phyloP scores from a whole-genome alignment of 1,139 yeast genomes.

The Protomyces gravidus region DNA sequence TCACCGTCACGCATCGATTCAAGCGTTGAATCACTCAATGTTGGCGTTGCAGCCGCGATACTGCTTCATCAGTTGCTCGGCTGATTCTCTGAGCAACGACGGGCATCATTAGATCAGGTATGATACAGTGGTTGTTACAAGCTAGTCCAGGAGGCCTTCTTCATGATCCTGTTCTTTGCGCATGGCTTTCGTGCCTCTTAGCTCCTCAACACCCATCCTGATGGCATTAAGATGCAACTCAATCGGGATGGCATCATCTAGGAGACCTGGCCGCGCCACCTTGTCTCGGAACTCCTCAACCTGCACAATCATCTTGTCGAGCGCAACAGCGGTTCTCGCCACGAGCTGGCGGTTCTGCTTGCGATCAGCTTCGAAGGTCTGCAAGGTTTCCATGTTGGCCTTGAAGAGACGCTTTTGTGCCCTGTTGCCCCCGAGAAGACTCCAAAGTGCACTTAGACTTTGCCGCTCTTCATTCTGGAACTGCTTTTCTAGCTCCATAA shows the following conservation, averaged over 20 bases:
- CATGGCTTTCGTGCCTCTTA: constrained; percentile 5
- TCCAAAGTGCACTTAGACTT: constrained; percentile 17
- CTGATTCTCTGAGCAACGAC: neutral
- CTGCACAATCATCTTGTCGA: constrained; percentile 24
- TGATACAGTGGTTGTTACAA: neutral
- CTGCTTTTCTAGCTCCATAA: constrained; percentile 20
- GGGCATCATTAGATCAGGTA: no score
- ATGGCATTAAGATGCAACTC: constrained; percentile 19
- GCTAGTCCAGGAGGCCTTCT: neutral
- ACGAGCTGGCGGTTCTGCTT: constrained; percentile 12
- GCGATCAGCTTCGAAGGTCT: constrained; percentile 10
- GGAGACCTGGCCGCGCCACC: constrained; percentile 14
- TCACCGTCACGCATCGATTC: neutral
- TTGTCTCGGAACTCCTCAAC: constrained; percentile 16
- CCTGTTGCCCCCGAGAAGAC: constrained; percentile 16
- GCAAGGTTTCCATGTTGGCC: constrained; percentile 8
- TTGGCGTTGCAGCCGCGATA: constrained; percentile 16
- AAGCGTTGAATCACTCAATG: constrained; percentile 16
- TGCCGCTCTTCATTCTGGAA: constrained; percentile 10
- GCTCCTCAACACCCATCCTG: constrained; percentile 20
- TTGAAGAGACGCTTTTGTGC: constrained; percentile 2
- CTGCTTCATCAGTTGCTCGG: constrained; percentile 4
- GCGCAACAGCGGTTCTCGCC: constrained; percentile 21
- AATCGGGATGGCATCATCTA: constrained; percentile 15
- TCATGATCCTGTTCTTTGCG: neutral